phyloP scores from a whole-genome alignment of 2,329 filamentous ascomycete species.

The Endocalyx cinctus region DNA sequence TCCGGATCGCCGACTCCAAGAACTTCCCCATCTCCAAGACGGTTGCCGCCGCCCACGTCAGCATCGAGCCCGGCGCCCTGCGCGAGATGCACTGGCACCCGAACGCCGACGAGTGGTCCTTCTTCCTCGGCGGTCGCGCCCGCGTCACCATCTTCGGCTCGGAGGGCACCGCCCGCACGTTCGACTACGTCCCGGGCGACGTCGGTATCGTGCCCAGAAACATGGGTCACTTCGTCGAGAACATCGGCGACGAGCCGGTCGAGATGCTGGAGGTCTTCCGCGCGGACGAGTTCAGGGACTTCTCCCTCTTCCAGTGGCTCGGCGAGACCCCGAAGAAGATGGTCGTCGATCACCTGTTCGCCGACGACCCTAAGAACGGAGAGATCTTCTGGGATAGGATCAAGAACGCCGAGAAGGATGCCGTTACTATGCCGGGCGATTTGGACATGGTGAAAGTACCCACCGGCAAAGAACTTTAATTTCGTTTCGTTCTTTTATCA shows the following conservation, averaged over 20 bases:
- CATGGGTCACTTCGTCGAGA: slow-evolving; percentile 80
- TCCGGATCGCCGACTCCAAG: slow-evolving; percentile 70
- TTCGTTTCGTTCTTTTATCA: no score
- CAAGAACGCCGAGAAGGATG: slow-evolving; percentile 57
- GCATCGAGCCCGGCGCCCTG: slow-evolving; percentile 66
- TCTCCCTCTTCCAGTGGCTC: slow-evolving; percentile 71
- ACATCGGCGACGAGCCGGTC: slow-evolving; percentile 69
- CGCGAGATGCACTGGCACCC: slow-evolving; percentile 84
- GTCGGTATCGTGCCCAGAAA: slow-evolving; percentile 73
- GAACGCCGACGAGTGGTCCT: slow-evolving; percentile 75
- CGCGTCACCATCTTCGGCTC: slow-evolving; percentile 71
- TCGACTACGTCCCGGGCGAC: slow-evolving; percentile 71
- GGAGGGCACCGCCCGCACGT: slow-evolving; percentile 65
- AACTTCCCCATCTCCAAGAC: slow-evolving; percentile 73
- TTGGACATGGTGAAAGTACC: slow-evolving; percentile 2
- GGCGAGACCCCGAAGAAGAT: slow-evolving; percentile 65
- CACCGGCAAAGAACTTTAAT: no score
- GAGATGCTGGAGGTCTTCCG: slow-evolving; percentile 75
- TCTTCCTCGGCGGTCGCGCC: slow-evolving; percentile 68
- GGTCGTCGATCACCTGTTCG: slow-evolving; percentile 63
- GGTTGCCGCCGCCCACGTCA: slow-evolving; percentile 67
- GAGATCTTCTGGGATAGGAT: slow-evolving; percentile 60
- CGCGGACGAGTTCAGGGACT: slow-evolving; percentile 66
- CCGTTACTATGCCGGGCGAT: slow-evolving; percentile 35
- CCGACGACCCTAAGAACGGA: slow-evolving; percentile 54